Evolutionary conservation across 305 asterid genomes (phyloP).

Genomic region (Solanum chacoense): DNA sequence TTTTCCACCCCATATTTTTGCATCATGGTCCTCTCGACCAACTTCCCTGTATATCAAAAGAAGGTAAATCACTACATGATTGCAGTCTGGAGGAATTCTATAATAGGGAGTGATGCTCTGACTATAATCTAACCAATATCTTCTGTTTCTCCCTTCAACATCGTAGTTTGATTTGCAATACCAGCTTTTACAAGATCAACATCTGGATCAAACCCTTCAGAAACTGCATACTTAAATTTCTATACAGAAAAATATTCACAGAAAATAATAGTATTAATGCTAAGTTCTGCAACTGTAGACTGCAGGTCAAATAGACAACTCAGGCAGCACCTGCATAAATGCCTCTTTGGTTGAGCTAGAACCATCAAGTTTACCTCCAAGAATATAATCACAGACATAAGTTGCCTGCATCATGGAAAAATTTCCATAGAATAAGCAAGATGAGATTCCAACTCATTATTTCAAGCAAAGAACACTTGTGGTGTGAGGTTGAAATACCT

Average conservation of each 20-base stretch:
- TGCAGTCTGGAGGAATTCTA: neutral
- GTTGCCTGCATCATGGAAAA: constrained; percentile 20
- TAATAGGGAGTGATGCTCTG: neutral
- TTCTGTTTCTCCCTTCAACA: constrained; percentile 99
- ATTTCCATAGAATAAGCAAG: neutral
- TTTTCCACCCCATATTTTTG: constrained; percentile 81
- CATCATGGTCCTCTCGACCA: constrained; percentile 82
- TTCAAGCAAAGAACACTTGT: neutral
- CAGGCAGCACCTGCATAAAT: constrained; percentile 60
- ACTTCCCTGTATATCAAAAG: constrained; percentile 28
- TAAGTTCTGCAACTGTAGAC: neutral
- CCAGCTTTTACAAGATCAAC: constrained; percentile 79
- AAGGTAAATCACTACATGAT: constrained; percentile 1
- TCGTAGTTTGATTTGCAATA: constrained; percentile 96
- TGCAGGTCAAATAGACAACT: constrained; percentile 30
- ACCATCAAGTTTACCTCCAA: constrained; percentile 80
- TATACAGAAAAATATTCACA: constrained; percentile 28
- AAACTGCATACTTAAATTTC: constrained; percentile 81
- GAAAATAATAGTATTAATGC: constrained; percentile 12
- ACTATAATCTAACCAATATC: constrained; percentile 71
- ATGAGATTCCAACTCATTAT: neutral
- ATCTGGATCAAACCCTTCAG: constrained; percentile 91
- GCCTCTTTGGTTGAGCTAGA: constrained; percentile 97
- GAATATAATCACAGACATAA: constrained; percentile 54
- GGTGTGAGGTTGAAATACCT: constrained; percentile 37